A percentile compares a stretch with the other conserved stretches of the same genome.
phyloP scores from a whole-genome alignment of 768 basidiomycete species.

The Galerina marginata region DNA sequence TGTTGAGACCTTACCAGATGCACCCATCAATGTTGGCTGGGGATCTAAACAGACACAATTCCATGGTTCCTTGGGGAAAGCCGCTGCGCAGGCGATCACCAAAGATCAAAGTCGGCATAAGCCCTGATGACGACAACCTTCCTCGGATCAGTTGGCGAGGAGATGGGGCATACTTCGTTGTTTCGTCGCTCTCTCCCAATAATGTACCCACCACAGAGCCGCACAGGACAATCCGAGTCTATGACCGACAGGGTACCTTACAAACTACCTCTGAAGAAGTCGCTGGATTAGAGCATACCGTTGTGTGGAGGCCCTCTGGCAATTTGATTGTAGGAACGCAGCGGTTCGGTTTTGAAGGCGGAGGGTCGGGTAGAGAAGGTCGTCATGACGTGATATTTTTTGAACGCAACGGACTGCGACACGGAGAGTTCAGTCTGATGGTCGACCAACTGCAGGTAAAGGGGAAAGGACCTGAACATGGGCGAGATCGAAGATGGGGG shows the following conservation, averaged over 20 bases:
- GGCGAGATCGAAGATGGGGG: conserved; percentile 52
- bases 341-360: conserved; percentile 79
- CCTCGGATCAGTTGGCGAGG: conserved; percentile 93
- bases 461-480: conserved; percentile 37
- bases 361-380: conserved; percentile 66
- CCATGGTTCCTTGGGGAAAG: conserved; percentile 92
- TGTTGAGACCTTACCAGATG: conserved; percentile 53
- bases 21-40: conserved; percentile 97
- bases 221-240: conserved; percentile 72
- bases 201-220: conserved; percentile 33
- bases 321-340: conserved; percentile 84
- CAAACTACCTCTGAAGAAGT: conserved; percentile 88
- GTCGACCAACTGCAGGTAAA: conserved; percentile 35
- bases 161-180: conserved; percentile 86
- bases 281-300: conserved; percentile 77
- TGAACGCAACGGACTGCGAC: conserved; percentile 91
- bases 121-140: conserved; percentile 71
- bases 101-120: conserved; percentile 48
- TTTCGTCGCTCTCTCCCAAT: conserved; percentile 70
- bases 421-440: conserved; percentile 83
- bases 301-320: conserved; percentile 90
- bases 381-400: conserved; percentile 91
- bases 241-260: conserved; percentile 72
- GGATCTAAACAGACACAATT: conserved; percentile 97
- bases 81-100: conserved; percentile 66